phyloP scores from a whole-genome alignment of 2,329 filamentous ascomycete genomes.

The Immersiporthe knoxdaviesiana region DNA sequence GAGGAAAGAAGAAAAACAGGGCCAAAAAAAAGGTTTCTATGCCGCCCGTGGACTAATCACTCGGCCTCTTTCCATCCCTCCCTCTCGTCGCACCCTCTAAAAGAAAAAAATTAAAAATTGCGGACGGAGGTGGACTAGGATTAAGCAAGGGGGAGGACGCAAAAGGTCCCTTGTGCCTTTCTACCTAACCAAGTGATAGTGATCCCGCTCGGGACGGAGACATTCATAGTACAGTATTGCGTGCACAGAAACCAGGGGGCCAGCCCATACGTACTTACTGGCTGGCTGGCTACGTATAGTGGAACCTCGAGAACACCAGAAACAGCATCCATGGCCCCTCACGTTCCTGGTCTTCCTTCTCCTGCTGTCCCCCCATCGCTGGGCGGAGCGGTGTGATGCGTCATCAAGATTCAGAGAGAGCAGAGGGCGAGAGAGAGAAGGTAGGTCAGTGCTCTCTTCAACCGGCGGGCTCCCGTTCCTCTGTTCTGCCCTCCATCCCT shows the following conservation, averaged over 20 bases:
- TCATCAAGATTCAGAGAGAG: not conserved
- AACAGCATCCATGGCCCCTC: not conserved
- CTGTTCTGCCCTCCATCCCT: not conserved
- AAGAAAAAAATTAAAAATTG: too few species aligned
- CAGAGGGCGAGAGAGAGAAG: not conserved
- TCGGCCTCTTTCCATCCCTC: not conserved
- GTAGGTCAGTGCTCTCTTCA: not conserved
- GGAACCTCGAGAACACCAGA: not conserved
- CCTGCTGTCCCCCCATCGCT: not conserved
- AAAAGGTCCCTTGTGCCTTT: not conserved
- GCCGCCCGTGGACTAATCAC: not conserved
- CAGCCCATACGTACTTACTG: not conserved
- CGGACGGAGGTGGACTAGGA: not conserved
- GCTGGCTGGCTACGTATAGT: not conserved
- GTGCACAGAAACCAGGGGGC: not conserved
- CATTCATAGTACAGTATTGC: not conserved
- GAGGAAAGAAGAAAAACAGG: too few species aligned
- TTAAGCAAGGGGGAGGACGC: not conserved
- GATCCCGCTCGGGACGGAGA: not conserved
- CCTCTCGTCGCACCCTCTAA: not conserved
- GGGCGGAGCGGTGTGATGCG: not conserved
- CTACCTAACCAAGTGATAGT: not conserved
- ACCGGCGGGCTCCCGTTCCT: not conserved
- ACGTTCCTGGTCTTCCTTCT: not conserved
- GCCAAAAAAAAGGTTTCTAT: not conserved